Percentiles rank a stretch among this genome's conserved stretches.
phyloP scores from a whole-genome alignment of 176 grass and related monocot genomes.

The Thalia dealbata region DNA sequence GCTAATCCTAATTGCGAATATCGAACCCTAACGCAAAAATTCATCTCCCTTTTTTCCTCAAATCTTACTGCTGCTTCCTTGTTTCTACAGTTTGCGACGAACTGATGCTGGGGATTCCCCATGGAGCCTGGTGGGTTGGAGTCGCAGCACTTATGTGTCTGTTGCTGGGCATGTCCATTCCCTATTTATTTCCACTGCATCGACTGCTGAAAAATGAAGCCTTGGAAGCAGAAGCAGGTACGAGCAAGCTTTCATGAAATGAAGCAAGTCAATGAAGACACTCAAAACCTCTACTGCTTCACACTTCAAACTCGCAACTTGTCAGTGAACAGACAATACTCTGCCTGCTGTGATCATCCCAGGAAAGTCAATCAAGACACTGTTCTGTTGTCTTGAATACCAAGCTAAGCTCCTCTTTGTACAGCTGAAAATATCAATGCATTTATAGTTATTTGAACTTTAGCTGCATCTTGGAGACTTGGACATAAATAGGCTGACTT shows the following conservation, averaged over 20 bases:
- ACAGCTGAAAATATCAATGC: too few species aligned
- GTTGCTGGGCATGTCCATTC: slow-evolving; percentile 31
- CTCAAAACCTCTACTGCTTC: background rate
- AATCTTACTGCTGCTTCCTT: background rate
- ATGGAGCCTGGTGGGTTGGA: slow-evolving; percentile 64
- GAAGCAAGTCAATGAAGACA: background rate
- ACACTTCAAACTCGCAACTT: background rate
- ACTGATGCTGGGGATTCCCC: slow-evolving; percentile 53
- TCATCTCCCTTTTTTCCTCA: background rate
- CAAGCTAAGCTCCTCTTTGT: too few species aligned
- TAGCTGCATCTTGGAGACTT: too few species aligned
- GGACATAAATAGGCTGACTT: too few species aligned
- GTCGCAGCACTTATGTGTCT: slow-evolving; percentile 49
- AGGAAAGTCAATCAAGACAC: too few species aligned
- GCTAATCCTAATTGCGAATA: too few species aligned
- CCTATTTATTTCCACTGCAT: slow-evolving; percentile 41
- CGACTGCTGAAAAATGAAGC: slow-evolving; percentile 26
- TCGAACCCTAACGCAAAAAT: background rate
- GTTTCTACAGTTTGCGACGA: slow-evolving; percentile 59
- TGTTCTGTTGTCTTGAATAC: background rate
- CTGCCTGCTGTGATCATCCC: background rate
- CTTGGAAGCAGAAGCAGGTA: background rate
- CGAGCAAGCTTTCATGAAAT: slow-evolving; percentile 34
- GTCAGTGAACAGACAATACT: background rate
- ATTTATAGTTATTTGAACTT: too few species aligned